phyloP scores from a whole-genome alignment of 2,329 filamentous ascomycete species.

The Trichoderma atrobrunneum region DNA sequence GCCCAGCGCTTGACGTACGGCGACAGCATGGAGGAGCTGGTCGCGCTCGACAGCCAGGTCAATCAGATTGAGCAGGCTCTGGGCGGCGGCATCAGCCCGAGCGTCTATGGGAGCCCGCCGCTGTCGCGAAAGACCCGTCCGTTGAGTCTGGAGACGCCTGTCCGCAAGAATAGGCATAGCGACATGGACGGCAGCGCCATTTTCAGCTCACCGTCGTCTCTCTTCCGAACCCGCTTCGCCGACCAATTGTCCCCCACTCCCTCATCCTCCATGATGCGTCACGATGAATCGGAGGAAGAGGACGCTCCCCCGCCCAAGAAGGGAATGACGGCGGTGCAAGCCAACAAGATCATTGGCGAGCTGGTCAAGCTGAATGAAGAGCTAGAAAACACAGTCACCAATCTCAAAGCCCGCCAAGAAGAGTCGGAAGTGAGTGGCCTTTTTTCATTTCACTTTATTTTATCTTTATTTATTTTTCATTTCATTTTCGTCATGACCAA shows the following conservation, averaged over 20 bases:
- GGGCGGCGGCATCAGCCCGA: conserved; percentile 1
- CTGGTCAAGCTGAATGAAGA: conserved; percentile 46
- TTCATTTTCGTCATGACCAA: too few relatives aligned
- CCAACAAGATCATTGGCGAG: conserved; percentile 38
- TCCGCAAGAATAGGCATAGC: conserved; percentile 22
- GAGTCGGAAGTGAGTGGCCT: conserved; percentile 52
- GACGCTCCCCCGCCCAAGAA: conserved; percentile 28
- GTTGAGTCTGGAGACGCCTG: conserved; percentile 29
- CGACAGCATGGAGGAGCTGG: conserved; percentile 36
- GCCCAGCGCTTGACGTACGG: conserved; percentile 38
- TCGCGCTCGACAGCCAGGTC: conserved; percentile 35
- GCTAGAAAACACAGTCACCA: conserved; percentile 48
- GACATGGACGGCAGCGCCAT: conserved; percentile 28
- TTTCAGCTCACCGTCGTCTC: conserved; percentile 35
- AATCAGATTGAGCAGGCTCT: conserved; percentile 38
- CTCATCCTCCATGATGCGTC: conserved; percentile 32
- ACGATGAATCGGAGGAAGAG: conserved; percentile 28
- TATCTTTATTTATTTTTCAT: not conserved
- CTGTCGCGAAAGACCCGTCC: conserved; percentile 11
- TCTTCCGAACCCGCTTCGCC: conserved; percentile 40
- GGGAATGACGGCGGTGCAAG: conserved; percentile 36
- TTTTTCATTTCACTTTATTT: not conserved
- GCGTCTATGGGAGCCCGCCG: conserved; percentile 24
- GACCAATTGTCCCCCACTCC: conserved; percentile 34
- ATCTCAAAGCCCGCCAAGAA: conserved; percentile 54